A percentile compares a stretch with the other conserved stretches of the same genome.
These are phyloP conservation scores for Bathelium albidoporum DNA, from an alignment of 495 filamentous ascomycete genomes.

Conservation along the genomic window DNA sequence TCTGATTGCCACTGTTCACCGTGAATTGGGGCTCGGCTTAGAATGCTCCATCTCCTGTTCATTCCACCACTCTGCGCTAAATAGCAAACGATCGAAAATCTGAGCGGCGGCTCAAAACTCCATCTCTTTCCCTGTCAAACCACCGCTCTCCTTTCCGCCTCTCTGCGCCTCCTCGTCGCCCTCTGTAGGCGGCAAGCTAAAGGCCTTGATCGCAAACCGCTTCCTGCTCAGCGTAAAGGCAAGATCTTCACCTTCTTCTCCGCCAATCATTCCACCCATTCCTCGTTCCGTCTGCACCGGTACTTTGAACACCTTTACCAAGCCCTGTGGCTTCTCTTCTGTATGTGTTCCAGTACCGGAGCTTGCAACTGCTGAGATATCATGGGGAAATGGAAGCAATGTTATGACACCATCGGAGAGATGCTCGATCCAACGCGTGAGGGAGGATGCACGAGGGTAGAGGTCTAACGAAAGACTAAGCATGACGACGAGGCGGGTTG, in stretches of 20 bases:
- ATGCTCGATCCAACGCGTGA: constrained; percentile 81
- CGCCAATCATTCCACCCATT: constrained; percentile 58
- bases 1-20: constrained; percentile 15
- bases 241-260: constrained; percentile 63
- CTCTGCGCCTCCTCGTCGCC: constrained; percentile 64
- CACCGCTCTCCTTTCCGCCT: constrained; percentile 34
- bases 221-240: constrained; percentile 80
- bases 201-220: constrained; percentile 77
- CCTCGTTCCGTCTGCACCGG: constrained; percentile 83
- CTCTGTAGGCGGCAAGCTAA: constrained; percentile 80
- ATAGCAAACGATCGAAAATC: no score
- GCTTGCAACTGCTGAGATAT: constrained; percentile 44
- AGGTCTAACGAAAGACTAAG: constrained; percentile 72
- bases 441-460: constrained; percentile 64
- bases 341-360: constrained; percentile 40
- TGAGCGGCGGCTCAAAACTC: no score
- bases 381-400: constrained; percentile 70
- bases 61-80: no score
- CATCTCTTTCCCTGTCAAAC: constrained; percentile 54
- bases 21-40: neutral
- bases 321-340: constrained; percentile 74
- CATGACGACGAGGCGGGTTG: constrained; percentile 58
- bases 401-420: constrained; percentile 81
- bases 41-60: neutral
- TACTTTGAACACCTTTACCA: constrained; percentile 70